Evolutionary conservation across 768 basidiomycete genomes (phyloP), one percentile per base, ranked within the genome.

Genomic region (Trametes maxima): DNA sequence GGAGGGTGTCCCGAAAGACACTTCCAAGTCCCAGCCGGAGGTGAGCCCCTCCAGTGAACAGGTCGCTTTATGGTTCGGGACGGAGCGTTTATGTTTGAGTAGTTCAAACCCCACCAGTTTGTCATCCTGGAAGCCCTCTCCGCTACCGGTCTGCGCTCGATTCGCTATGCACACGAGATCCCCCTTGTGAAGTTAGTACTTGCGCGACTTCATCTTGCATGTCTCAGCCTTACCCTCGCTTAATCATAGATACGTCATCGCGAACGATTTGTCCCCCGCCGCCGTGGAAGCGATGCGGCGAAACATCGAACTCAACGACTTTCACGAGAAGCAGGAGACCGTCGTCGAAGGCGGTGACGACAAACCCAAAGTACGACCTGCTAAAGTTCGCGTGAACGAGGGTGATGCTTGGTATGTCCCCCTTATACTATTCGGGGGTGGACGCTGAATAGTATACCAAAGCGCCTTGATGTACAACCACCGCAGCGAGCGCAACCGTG

Each of bases 131-230:
- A 99, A 75, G 94, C 95, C 0, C 84, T 99, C 35, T 95, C 95
- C 17, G 97, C 97, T 0, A 98, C 96, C 0, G 97, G 97, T 33
- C 81, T 99, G 25, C 87, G 97, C 7, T 90, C 95, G 1, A 97
- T 99, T 55, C 91, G 97, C 37, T 99, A 98, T 73, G 96, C 95
- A 0, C 94, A 97, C 68, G 97, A 99, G 75, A 94, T 99, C 10
- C 94, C 95, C 1, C 82, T 89, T 44, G 83, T 94, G 59, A 92
- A 87, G 96, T 97, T 51, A 72, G 85, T 51, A 22, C 13, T 21
- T 25, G 22, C 35, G 35, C 43, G 21, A 37, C 17, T 43, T 36
- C 11, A 19, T 46, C 33, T 1, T 19, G 2, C 25, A 54, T 35
- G 19, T 6, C 11, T 4, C 22, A 37, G 52, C 10, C 35, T 24